A percentile compares a stretch with the other conserved stretches of the same genome.
These are phyloP conservation scores for Penicillium bovifimosum DNA, from an alignment of 495 filamentous ascomycete species.

Conservation along the genomic window DNA sequence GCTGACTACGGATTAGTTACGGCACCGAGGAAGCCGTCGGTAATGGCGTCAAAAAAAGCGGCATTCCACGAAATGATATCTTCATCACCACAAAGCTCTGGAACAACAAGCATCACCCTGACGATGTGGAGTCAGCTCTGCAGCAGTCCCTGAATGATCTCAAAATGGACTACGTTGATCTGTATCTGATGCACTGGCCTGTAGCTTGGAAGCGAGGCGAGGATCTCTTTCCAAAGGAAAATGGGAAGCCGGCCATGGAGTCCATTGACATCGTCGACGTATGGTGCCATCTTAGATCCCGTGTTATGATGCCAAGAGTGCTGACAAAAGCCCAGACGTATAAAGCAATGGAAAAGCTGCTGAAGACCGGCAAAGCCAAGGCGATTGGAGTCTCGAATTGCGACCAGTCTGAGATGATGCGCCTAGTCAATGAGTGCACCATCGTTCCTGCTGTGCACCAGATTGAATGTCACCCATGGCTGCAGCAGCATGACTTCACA, in stretches of 20 bases:
- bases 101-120: constrained; percentile 61
- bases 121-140: constrained; percentile 54
- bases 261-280: constrained; percentile 49
- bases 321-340: constrained; percentile 44
- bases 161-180: constrained; percentile 60
- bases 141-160: constrained; percentile 57
- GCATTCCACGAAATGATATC: constrained; percentile 52
- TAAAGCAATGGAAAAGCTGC: constrained; percentile 58
- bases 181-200: constrained; percentile 68
- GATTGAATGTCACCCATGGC: constrained; percentile 56
- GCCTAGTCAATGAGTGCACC: constrained; percentile 52
- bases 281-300: constrained; percentile 12
- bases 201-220: constrained; percentile 43
- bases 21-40: constrained; percentile 50
- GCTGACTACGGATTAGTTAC: constrained; percentile 33
- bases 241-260: constrained; percentile 41
- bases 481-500: constrained; percentile 55
- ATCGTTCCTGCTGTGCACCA: constrained; percentile 64
- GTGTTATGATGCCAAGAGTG: neutral
- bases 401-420: constrained; percentile 60
- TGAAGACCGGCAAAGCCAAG: constrained; percentile 49
- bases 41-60: constrained; percentile 49
- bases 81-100: constrained; percentile 70
- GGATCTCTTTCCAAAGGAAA: constrained; percentile 38
- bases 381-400: constrained; percentile 80